A percentile compares a stretch with the other conserved stretches of the same genome.
phyloP scores from a whole-genome alignment of 2,329 filamentous ascomycete genomes.

The Fusarium acutatum region DNA sequence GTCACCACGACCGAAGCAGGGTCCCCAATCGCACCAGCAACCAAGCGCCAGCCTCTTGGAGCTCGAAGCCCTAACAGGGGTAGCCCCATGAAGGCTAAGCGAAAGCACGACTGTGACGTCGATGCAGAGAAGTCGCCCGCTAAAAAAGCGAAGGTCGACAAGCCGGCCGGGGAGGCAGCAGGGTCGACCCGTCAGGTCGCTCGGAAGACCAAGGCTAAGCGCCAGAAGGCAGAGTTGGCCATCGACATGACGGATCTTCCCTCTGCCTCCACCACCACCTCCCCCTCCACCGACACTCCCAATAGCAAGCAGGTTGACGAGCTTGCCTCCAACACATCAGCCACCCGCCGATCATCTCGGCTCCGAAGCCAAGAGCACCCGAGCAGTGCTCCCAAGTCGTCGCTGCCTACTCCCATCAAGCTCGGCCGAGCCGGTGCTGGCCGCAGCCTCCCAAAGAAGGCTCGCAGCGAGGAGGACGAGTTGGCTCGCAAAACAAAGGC shows the following conservation, averaged over 20 bases:
- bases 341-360: conserved; percentile 47
- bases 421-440: conserved; percentile 40
- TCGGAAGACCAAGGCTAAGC: conserved; percentile 26
- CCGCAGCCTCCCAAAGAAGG: conserved; percentile 34
- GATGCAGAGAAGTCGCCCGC: conserved; percentile 29
- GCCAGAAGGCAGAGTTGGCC: conserved; percentile 15
- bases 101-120: conserved; percentile 40
- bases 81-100: conserved; percentile 46
- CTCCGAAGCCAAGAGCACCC: conserved; percentile 37
- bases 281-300: background rate
- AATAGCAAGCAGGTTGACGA: conserved; percentile 20
- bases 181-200: background rate
- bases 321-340: conserved; percentile 10
- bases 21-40: conserved; percentile 41
- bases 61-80: conserved; percentile 49
- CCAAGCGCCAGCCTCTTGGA: conserved; percentile 45
- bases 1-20: conserved; percentile 42
- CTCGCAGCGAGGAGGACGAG: conserved; percentile 45
- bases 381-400: conserved; percentile 40
- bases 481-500: conserved; percentile 45
- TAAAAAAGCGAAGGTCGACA: conserved; percentile 22
- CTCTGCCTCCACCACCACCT: background rate
- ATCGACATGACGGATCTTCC: conserved; percentile 28
- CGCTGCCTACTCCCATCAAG: conserved; percentile 48
- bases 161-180: background rate